Evolutionary conservation across 768 basidiomycete species (phyloP).

Genomic region (Calocera viscosa): DNA sequence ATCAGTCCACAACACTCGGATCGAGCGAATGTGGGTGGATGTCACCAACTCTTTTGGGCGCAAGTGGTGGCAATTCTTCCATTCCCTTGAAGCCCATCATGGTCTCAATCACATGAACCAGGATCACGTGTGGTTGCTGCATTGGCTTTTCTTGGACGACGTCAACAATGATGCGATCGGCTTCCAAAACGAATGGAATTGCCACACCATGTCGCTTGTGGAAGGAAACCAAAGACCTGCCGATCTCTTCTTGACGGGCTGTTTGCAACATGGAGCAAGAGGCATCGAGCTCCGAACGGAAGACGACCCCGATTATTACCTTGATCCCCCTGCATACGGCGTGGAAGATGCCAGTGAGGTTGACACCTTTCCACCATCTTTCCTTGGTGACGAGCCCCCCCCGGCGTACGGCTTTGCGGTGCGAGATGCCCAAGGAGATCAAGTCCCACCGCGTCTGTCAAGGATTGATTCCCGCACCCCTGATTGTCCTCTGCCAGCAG

Average conservation of each 20-base stretch:
- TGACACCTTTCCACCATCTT: no score
- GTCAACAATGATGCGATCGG: conserved; percentile 26
- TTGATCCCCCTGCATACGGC: no score
- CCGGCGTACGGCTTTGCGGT: no score
- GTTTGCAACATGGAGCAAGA: neutral
- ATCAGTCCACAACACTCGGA: conserved; percentile 20
- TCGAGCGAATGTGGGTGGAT: conserved; percentile 20
- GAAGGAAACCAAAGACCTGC: neutral
- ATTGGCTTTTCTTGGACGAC: conserved; percentile 28
- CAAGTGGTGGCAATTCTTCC: conserved; percentile 10
- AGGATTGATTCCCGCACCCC: no score
- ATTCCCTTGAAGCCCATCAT: neutral
- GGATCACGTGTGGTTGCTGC: conserved; percentile 33
- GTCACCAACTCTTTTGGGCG: conserved; percentile 19
- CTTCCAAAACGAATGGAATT: conserved; percentile 18
- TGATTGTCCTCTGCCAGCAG: no score
- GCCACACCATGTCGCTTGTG: conserved; percentile 9
- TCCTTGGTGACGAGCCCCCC: no score
- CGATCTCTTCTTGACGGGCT: neutral
- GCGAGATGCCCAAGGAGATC: no score
- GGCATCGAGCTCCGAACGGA: neutral
- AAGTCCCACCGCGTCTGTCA: no score
- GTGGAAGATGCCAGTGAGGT: no score
- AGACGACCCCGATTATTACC: no score
- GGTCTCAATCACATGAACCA: conserved; percentile 12